Percentiles rank a stretch among this genome's conserved stretches.
These are phyloP conservation scores for Vishniacozyma victoriae DNA, from an alignment of 768 basidiomycete species.

Conservation along the genomic window DNA sequence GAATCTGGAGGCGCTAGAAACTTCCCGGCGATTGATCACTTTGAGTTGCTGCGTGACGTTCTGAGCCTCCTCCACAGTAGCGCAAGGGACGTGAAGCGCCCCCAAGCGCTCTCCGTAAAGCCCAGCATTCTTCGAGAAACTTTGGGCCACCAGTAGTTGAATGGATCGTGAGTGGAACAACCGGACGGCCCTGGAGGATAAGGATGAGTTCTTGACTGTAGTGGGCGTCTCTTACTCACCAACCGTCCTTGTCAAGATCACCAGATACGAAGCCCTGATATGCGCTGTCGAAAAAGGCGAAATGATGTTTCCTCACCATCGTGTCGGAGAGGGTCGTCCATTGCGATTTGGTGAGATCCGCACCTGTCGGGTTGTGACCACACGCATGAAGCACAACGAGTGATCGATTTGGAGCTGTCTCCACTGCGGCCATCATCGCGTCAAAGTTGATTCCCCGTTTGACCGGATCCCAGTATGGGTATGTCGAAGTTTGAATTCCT, in stretches of 20 bases:
- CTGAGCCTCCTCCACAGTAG: constrained; percentile 57
- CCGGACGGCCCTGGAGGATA: no score
- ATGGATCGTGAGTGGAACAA: not conserved
- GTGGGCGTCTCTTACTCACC: constrained; percentile 3
- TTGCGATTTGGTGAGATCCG: constrained; percentile 82
- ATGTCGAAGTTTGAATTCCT: constrained; percentile 71
- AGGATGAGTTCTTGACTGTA: no score
- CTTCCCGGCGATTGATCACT: constrained; percentile 28
- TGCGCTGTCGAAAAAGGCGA: constrained; percentile 88
- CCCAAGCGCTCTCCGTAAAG: constrained; percentile 92
- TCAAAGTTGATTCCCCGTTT: constrained; percentile 79
- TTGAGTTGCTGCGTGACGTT: constrained; percentile 68
- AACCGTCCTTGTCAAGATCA: constrained; percentile 49
- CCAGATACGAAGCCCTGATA: constrained; percentile 98
- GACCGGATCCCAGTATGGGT: constrained; percentile 83
- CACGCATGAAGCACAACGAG: constrained; percentile 87
- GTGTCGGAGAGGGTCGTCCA: constrained; percentile 72
- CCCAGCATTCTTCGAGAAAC: constrained; percentile 72
- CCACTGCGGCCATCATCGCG: constrained; percentile 59
- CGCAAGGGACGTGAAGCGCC: constrained; percentile 75
- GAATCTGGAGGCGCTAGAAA: constrained; percentile 72
- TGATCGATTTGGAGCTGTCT: constrained; percentile 62
- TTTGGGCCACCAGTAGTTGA: constrained; percentile 5
- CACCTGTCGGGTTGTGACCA: constrained; percentile 95
- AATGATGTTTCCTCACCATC: constrained; percentile 69